Evolutionary conservation across 106 monocot genomes (phyloP).

Genomic region (Acorus gramineus): DNA sequence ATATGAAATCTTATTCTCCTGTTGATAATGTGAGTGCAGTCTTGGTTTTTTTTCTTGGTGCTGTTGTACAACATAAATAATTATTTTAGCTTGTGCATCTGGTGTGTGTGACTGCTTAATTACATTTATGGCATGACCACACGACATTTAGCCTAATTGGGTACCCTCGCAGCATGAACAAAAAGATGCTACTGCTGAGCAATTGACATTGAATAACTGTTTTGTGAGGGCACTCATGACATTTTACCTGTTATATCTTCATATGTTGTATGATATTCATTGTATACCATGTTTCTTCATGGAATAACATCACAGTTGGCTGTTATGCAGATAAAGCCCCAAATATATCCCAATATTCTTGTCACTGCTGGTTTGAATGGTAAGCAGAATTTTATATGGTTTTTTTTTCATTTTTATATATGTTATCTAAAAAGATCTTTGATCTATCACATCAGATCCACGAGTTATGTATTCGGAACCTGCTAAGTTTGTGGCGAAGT

Average conservation of each 20-base stretch:
- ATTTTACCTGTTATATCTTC: too few relatives aligned
- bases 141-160: too few relatives aligned
- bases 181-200: too few relatives aligned
- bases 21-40: constrained; percentile 62
- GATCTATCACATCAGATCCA: constrained; percentile 37
- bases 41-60: background rate
- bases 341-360: constrained; percentile 84
- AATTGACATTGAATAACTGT: too few relatives aligned
- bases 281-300: too few relatives aligned
- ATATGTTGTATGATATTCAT: too few relatives aligned
- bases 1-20: constrained; percentile 93
- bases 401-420: background rate
- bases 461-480: constrained; percentile 93
- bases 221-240: too few relatives aligned
- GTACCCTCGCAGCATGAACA: too few relatives aligned
- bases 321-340: constrained; percentile 60
- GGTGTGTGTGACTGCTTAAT: background rate
- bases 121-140: too few relatives aligned
- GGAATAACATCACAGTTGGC: background rate
- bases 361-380: constrained; percentile 96
- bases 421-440: background rate
- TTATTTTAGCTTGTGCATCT: background rate
- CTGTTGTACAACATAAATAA: background rate
- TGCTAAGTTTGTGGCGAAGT: constrained; percentile 86
- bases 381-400: constrained; percentile 11